phyloP scores from a whole-genome alignment of 495 filamentous ascomycete species.

The Immersiella caudata region DNA sequence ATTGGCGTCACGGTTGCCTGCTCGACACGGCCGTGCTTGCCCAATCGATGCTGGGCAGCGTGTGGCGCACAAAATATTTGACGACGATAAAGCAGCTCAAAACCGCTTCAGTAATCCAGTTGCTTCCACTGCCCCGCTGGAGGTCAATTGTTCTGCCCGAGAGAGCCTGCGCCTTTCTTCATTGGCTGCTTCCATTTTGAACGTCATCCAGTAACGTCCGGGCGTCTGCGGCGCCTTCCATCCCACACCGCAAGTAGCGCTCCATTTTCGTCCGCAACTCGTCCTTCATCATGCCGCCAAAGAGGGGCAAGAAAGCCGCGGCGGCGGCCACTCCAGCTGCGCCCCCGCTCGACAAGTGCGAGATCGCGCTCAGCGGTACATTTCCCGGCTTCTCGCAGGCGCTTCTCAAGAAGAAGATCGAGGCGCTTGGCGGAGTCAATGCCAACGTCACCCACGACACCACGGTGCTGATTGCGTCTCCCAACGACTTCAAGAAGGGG shows the following conservation, averaged over 20 bases:
- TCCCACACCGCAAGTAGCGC: not conserved
- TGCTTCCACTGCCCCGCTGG: not conserved
- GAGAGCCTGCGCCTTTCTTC: not conserved
- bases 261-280: not conserved
- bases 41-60: slow-evolving; percentile 1
- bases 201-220: not conserved
- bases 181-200: not conserved
- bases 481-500: slow-evolving; percentile 55
- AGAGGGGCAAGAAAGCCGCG: slow-evolving; percentile 31
- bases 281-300: slow-evolving; percentile 31
- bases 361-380: slow-evolving; percentile 63
- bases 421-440: slow-evolving; percentile 53
- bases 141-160: slow-evolving; percentile 2
- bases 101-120: not conserved
- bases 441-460: slow-evolving; percentile 50
- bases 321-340: slow-evolving; percentile 38
- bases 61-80: not conserved
- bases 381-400: slow-evolving; percentile 59
- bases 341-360: slow-evolving; percentile 46
- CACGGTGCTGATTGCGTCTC: slow-evolving; percentile 64
- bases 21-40: slow-evolving; percentile 27
- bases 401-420: slow-evolving; percentile 48
- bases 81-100: slow-evolving; percentile 13
- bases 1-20: slow-evolving; percentile 31
- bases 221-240: not conserved